Conservation (phyloP, 306 rosid species). For the Spatholobus suberectus region DNA sequence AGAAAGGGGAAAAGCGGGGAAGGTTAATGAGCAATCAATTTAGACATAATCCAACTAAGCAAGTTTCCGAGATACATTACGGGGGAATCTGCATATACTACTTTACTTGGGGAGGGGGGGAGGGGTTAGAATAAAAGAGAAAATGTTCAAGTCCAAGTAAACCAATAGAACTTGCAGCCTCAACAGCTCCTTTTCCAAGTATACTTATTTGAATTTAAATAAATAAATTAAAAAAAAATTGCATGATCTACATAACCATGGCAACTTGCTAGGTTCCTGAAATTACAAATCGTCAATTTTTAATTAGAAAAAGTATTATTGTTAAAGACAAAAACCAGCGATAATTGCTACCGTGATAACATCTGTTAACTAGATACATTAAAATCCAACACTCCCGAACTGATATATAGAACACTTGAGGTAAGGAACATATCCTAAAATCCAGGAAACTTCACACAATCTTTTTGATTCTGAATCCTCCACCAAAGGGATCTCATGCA, state of each 20-base stretch:
- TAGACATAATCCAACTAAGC: constrained; percentile 34
- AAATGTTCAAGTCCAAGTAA: constrained; percentile 2
- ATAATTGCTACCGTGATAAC: not conserved
- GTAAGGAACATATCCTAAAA: not conserved
- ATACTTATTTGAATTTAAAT: not conserved
- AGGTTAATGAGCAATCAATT: constrained; percentile 33
- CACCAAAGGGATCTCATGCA: too few species aligned
- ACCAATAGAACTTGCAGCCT: not conserved
- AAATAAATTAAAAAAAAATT: not conserved
- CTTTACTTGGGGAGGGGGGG: not conserved
- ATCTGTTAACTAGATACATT: not conserved
- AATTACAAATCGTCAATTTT: not conserved
- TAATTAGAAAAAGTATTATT: not conserved
- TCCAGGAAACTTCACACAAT: not conserved
- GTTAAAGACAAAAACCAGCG: not conserved
- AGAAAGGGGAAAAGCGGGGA: not conserved
- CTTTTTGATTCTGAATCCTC: too few species aligned
- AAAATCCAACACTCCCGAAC: not conserved
- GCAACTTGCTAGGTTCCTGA: not conserved
- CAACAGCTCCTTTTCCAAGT: not conserved
- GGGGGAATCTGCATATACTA: too few species aligned
- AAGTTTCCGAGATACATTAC: too few species aligned
- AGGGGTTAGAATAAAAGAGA: not conserved
- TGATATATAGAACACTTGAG: not conserved
- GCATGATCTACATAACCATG: not conserved